These are phyloP conservation scores for Sambucus nigra DNA, from an alignment of 129 eudicot genomes.

Conservation along the genomic window DNA sequence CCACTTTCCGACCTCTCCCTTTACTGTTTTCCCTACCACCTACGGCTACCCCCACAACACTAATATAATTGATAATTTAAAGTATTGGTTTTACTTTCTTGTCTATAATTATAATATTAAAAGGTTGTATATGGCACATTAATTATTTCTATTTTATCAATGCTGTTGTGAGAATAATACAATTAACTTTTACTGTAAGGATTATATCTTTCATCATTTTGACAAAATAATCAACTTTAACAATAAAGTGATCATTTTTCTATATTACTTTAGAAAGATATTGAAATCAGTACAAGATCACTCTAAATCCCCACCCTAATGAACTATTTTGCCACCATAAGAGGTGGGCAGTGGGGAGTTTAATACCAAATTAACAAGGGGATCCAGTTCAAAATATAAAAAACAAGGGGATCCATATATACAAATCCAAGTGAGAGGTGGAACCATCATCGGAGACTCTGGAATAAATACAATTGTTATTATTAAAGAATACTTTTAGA, in stretches of 20 bases:
- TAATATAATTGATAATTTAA: no score
- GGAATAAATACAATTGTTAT: background rate
- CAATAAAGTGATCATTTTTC: no score
- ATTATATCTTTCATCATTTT: no score
- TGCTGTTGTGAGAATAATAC: no score
- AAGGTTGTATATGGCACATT: no score
- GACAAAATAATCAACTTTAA: no score
- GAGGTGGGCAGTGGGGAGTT: conserved; percentile 1
- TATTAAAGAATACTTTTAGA: conserved; percentile 5
- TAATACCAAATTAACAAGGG: conserved; percentile 5
- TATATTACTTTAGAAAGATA: background rate
- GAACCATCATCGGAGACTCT: background rate
- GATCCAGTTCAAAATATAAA: no score
- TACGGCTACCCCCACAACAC: background rate
- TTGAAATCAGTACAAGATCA: background rate
- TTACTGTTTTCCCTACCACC: conserved; percentile 6
- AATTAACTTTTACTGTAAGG: no score
- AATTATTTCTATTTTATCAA: no score
- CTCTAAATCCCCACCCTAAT: background rate
- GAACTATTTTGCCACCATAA: conserved; percentile 6
- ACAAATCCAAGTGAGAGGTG: background rate
- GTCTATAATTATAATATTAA: background rate
- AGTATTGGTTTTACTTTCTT: background rate
- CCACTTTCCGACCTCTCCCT: conserved; percentile 11
- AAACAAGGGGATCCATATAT: conserved; percentile 5